These are phyloP conservation scores for Monilinia fructicola DNA, from an alignment of 2,329 filamentous ascomycete species.

Conservation along the genomic window DNA sequence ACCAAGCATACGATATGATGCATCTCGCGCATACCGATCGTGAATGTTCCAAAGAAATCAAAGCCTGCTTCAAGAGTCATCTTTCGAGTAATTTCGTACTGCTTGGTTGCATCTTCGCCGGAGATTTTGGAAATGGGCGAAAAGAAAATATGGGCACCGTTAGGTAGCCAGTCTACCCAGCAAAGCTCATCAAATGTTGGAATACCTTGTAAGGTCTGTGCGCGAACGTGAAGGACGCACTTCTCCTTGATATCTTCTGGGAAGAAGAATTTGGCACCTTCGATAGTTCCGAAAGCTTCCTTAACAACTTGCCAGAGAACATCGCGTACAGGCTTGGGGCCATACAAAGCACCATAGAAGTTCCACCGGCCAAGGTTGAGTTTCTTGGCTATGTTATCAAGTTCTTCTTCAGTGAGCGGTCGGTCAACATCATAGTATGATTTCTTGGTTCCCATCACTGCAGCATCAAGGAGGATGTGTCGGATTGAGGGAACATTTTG, in stretches of 20 bases:
- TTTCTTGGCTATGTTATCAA: constrained; percentile 45
- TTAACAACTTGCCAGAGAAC: constrained; percentile 40
- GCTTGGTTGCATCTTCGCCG: constrained; percentile 48
- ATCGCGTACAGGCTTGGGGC: constrained; percentile 40
- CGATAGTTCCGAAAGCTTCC: constrained; percentile 36
- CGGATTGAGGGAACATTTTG: constrained; percentile 42
- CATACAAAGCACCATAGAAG: constrained; percentile 48
- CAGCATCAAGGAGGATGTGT: constrained; percentile 39
- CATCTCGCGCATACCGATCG: constrained; percentile 52
- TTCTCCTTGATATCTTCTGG: constrained; percentile 37
- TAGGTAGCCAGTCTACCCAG: constrained; percentile 53
- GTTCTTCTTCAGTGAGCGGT: constrained; percentile 43
- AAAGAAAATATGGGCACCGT: constrained; percentile 54
- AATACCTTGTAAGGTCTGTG: constrained; percentile 36
- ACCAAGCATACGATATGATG: constrained; percentile 57
- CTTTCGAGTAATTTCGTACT: constrained; percentile 46
- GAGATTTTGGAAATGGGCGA: constrained; percentile 52
- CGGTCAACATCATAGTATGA: constrained; percentile 37
- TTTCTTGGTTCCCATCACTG: constrained; percentile 43
- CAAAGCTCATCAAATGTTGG: constrained; percentile 39
- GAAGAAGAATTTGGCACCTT: constrained; percentile 40
- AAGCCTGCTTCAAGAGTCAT: constrained; percentile 47
- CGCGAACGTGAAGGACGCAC: constrained; percentile 38
- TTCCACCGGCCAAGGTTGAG: constrained; percentile 48
- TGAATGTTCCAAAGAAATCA: constrained; percentile 53